A percentile compares a stretch with the other conserved stretches of the same genome.
Evolutionary conservation across 139 green algal species (phyloP).

Genomic region (Chlorella sp.): DNA sequence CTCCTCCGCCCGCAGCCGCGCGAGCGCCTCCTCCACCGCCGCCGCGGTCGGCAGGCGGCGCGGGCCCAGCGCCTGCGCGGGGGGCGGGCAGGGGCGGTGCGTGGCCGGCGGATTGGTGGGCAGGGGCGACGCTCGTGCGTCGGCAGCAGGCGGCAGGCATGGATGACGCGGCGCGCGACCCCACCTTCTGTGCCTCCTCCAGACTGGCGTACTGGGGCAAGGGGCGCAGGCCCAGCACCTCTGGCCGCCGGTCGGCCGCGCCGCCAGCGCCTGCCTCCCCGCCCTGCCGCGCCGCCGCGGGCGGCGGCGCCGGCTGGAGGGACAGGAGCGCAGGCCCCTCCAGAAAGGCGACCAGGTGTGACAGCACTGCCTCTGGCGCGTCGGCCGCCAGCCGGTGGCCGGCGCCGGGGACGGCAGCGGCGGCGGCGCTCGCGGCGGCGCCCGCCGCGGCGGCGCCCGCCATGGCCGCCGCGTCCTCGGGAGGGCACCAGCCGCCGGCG

Average conservation of each 20-base stretch:
- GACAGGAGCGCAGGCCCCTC: slow-evolving; percentile 29
- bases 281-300: neutral
- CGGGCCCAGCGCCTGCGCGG: slow-evolving; percentile 39
- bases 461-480: neutral
- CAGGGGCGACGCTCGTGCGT: neutral
- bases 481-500: neutral
- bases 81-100: neutral
- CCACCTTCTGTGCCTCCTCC: slow-evolving; percentile 49
- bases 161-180: neutral
- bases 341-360: slow-evolving; percentile 35
- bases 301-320: neutral
- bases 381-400: slow-evolving; percentile 29
- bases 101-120: neutral
- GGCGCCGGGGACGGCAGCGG: neutral
- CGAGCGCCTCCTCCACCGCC: slow-evolving; percentile 36
- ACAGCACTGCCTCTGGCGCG: slow-evolving; percentile 3
- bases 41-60: slow-evolving; percentile 36
- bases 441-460: neutral
- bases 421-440: slow-evolving; percentile 4
- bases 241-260: slow-evolving; percentile 22
- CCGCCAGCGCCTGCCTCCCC: neutral
- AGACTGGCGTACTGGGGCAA: slow-evolving; percentile 49
- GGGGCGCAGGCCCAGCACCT: slow-evolving; percentile 38
- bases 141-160: neutral
- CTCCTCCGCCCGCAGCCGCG: slow-evolving; percentile 37